Evolutionary conservation across 192 early-diverging fungal species (phyloP).

Genomic region (Piromyces finnis): DNA sequence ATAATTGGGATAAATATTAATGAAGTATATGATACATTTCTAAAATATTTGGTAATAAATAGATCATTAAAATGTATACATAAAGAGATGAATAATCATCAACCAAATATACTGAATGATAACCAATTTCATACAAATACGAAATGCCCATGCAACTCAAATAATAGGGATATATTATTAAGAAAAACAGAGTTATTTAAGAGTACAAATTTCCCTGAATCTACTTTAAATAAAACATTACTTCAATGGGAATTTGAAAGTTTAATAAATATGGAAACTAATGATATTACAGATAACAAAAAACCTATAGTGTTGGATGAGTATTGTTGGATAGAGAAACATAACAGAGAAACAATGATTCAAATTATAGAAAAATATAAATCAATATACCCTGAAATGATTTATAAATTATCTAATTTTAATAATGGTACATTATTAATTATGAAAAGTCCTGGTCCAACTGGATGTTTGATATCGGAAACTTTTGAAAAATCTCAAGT

Average conservation of each 20-base stretch:
- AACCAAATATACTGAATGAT: background rate
- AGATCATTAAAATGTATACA: background rate
- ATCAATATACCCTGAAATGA: background rate
- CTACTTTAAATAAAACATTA: background rate
- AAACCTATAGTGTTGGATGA: background rate
- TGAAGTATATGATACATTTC: background rate
- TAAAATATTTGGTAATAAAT: background rate
- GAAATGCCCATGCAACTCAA: background rate
- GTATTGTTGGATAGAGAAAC: background rate
- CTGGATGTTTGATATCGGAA: background rate
- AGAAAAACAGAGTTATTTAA: background rate
- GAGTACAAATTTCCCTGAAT: background rate
- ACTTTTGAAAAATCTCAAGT: background rate
- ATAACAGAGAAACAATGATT: background rate
- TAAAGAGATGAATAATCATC: background rate
- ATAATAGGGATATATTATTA: background rate
- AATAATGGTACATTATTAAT: background rate
- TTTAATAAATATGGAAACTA: background rate
- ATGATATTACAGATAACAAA: background rate
- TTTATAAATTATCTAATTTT: background rate
- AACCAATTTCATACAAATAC: background rate
- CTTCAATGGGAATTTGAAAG: background rate
- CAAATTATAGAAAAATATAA: background rate
- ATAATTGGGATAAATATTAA: background rate
- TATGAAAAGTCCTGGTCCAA: background rate